Base-by-base conservation (phyloP, 345 rosid species). In the Eucalyptus tenuipes region DNA sequence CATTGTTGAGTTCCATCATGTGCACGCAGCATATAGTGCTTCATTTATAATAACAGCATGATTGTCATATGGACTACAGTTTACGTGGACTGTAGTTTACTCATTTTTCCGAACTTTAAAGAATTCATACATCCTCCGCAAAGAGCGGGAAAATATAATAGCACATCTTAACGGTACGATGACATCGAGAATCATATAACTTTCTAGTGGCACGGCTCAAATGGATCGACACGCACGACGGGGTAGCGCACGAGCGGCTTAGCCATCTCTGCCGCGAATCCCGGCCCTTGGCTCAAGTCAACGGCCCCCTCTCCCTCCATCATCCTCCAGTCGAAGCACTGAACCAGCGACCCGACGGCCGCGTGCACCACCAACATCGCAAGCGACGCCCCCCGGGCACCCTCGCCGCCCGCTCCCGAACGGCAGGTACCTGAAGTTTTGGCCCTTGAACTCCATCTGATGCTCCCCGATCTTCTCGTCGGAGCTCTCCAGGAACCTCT, bases 321-420 rank as follows among this genome's bases (percentile, higher is more conserved):
- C n/a, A 90, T 88, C 79, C 90, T 88, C 95, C 94, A 92, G 80
- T 94, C 91, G 86, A 94, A 92, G 90, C 93, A 93, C 64, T 94
- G 95, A 4, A 90, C 89, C 59, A 94, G 59, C 25, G 93, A 92
- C 17, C 92, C 94, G 22, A 92, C 44, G 2, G 90, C 87, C 0
- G 90, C 22, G 16, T 90, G 91, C 92, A 91, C 89, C 87, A 91
- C 88, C 18, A 59, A 12, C 52, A 84, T 27, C 10, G 92, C 94
- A 16, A 87, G 87, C 7, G 90, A 33, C 5, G 79, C 80, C 13
- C 93, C 94, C 5, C n/a, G n/a, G n/a, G n/a, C 94, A 93, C 7
- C 88, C 88, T 88, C 94, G 89, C 57, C 93, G 88, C 75, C 94
- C 94, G 8, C 92, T 87, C 25, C 94, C 95, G 44, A 91, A 93